Evolutionary conservation across 805 yeast species (phyloP), one percentile per base, ranked within the genome.

Genomic region (Barnettozyma pratensis): DNA sequence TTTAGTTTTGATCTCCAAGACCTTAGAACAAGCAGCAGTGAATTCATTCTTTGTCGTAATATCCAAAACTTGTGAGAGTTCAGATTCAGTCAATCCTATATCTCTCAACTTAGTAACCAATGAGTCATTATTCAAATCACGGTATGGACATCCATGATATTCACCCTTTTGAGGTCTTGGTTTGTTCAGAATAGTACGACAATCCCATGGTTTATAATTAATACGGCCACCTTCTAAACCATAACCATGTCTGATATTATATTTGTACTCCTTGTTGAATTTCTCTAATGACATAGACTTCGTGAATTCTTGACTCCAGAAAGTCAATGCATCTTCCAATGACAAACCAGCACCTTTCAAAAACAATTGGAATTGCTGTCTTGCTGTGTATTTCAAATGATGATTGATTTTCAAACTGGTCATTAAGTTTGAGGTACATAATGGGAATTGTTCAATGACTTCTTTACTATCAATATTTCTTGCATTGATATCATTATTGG

Each of bases 101-200:
- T 72, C 76, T 38, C 70, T 67, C 54, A 94, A 71, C 51, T 79
- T 78, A 4, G 59, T 55, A 6, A 76, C 72, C 43, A 94, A 71
- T 46, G 77, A 75, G 41, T 87, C 95, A n/a, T 77, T 62, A 10
- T 77, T 73, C 59, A 86, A 70, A 58, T 86, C 92, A 47, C 96
- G 72, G 67, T 87, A 94, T 5, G 98, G 97, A 66, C 98, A 92
- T 3, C 99, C 99, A 62, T 92, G 97, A 50, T 70, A 77, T 56
- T 91, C 96, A 39, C 74, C 76, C 42, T 76, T 73, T 9, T 72
- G 71, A 0, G 96, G 90, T 54, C 82, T 77, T 7, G 89, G 88
- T 56, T 83, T 83, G 29, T 80, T 73, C 49, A 88, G 66, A 39
- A 94, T 88, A 2, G 84, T 81, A 37, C 80, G 77, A 70, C 97